Conservation (phyloP, 1,284 basidiomycete genomes). For the Puccinia polysora region DNA sequence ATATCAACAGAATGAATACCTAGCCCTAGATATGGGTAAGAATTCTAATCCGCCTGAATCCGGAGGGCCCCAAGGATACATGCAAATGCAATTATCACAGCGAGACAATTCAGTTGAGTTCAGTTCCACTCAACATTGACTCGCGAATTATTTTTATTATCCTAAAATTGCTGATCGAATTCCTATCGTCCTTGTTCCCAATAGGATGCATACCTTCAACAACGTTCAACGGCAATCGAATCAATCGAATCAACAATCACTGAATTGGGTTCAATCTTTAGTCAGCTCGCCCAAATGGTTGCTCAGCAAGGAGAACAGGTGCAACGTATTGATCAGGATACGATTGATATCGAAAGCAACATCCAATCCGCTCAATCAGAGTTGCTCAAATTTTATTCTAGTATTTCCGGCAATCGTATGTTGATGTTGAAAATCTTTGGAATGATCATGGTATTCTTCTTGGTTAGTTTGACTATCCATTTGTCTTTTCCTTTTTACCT, state of each 20-base stretch:
- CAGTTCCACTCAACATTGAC: constrained; percentile 61
- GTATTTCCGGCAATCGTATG: constrained; percentile 92
- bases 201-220: constrained; percentile 90
- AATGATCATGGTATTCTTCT: constrained; percentile 43
- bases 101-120: constrained; percentile 40
- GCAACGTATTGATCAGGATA: constrained; percentile 99
- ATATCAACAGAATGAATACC: constrained; percentile 61
- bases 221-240: constrained; percentile 92
- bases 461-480: constrained; percentile 6
- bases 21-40: constrained; percentile 85
- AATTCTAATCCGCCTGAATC: constrained; percentile 52
- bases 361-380: constrained; percentile 54
- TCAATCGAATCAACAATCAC: constrained; percentile 97
- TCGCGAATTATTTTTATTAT: background rate
- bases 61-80: constrained; percentile 61
- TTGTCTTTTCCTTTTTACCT: background rate
- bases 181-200: background rate
- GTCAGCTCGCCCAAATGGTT: constrained; percentile 94
- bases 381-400: constrained; percentile 88
- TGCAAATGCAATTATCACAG: constrained; percentile 83
- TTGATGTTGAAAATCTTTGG: constrained; percentile 84
- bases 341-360: constrained; percentile 81
- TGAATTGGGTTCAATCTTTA: constrained; percentile 95
- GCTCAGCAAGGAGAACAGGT: constrained; percentile 97
- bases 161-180: background rate